Conservation (phyloP, 805 yeast genomes). For the Teunomyces panamensis region DNA sequence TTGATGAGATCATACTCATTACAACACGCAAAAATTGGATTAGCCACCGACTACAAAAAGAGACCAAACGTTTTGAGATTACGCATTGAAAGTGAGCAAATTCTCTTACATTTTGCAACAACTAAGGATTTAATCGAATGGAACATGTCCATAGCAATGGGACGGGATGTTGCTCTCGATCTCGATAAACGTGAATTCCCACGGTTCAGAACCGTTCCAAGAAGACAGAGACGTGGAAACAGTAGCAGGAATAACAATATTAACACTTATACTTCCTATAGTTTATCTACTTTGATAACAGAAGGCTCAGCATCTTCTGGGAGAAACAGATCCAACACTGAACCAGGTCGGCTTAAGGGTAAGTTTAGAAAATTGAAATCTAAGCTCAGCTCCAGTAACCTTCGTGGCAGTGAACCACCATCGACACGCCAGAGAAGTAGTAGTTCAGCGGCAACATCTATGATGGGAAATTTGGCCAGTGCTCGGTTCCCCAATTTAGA, state of each 20-base stretch:
- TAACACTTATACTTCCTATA: constrained; percentile 5
- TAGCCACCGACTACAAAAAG: constrained; percentile 82
- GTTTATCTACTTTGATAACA: constrained; percentile 4
- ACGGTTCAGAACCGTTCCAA: constrained; percentile 74
- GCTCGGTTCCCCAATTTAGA: constrained; percentile 4
- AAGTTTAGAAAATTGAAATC: constrained; percentile 22
- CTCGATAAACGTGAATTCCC: constrained; percentile 70
- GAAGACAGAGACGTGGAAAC: constrained; percentile 53
- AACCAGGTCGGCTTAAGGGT: constrained; percentile 19
- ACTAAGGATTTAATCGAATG: constrained; percentile 72
- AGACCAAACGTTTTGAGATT: constrained; percentile 65
- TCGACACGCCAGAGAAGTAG: neutral
- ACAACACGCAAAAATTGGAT: constrained; percentile 80
- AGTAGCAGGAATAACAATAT: neutral
- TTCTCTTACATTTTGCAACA: constrained; percentile 60
- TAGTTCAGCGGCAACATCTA: neutral
- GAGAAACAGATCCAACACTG: constrained; percentile 15
- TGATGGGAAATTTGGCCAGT: neutral
- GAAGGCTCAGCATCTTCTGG: neutral
- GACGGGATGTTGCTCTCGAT: constrained; percentile 78
- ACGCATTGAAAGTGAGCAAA: constrained; percentile 81
- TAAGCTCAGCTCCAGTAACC: constrained; percentile 11
- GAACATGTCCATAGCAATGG: constrained; percentile 70
- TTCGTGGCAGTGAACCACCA: neutral
- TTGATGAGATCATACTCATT: constrained; percentile 68